Percentiles rank a stretch among this genome's conserved stretches.
These are phyloP conservation scores for Mesembryanthemum crystallinum DNA, from an alignment of 148 eudicot genomes.

Conservation along the genomic window DNA sequence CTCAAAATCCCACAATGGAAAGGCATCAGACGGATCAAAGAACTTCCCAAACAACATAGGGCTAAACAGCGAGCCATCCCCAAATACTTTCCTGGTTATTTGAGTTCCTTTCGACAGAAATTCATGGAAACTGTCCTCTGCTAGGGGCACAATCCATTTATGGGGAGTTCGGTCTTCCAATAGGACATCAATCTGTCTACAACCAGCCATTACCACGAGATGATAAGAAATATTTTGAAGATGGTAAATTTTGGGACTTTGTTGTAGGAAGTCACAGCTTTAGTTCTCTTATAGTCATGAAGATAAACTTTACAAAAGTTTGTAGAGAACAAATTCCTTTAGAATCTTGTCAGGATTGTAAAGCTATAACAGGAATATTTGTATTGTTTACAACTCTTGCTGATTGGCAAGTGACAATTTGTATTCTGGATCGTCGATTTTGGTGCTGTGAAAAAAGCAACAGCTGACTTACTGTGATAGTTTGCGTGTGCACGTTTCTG, in stretches of 20 bases:
- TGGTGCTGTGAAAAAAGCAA: neutral
- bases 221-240: neutral
- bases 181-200: slow-evolving; percentile 45
- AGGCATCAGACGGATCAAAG: slow-evolving; percentile 93
- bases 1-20: slow-evolving; percentile 90
- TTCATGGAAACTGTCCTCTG: slow-evolving; percentile 57
- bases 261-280: slow-evolving; percentile 4
- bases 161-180: slow-evolving; percentile 55
- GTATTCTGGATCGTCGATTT: slow-evolving; percentile 10
- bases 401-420: slow-evolving; percentile 12
- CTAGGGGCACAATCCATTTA: slow-evolving; percentile 70
- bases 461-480: neutral
- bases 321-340: slow-evolving; percentile 49
- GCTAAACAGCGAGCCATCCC: slow-evolving; percentile 70
- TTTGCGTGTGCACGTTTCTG: slow-evolving; percentile 13
- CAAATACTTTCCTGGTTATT: slow-evolving; percentile 39
- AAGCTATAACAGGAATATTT: slow-evolving; percentile 28
- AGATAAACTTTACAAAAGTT: slow-evolving; percentile 15
- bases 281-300: slow-evolving; percentile 33
- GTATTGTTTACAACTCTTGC: slow-evolving; percentile 17
- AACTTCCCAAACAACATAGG: slow-evolving; percentile 86
- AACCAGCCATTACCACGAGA: slow-evolving; percentile 40
- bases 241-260: neutral
- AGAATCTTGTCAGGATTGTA: slow-evolving; percentile 37
- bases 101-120: slow-evolving; percentile 43